A percentile compares a stretch with the other conserved stretches of the same genome.
phyloP scores from a whole-genome alignment of 495 filamentous ascomycete genomes.

The Aspergillus sclerotiicarbonarius region DNA sequence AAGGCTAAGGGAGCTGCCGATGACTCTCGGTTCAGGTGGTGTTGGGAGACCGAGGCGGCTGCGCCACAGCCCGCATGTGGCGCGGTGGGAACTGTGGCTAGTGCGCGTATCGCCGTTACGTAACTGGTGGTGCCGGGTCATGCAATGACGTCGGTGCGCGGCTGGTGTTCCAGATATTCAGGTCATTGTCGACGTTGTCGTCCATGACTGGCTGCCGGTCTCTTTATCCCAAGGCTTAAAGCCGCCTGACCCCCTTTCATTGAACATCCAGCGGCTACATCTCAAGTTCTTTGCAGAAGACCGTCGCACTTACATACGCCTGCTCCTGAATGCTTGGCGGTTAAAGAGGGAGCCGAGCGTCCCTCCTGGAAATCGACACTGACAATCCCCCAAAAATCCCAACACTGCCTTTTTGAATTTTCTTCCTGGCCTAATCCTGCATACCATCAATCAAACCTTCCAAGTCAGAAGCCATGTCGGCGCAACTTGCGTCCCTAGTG shows the following conservation, averaged over 20 bases:
- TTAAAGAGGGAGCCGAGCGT: background rate
- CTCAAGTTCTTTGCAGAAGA: background rate
- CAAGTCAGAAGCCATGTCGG: slow-evolving; percentile 44
- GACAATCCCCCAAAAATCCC: background rate
- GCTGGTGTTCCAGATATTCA: background rate
- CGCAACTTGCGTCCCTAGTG: slow-evolving; percentile 53
- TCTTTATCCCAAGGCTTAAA: background rate
- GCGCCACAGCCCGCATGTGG: slow-evolving; percentile 8
- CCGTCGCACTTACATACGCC: background rate
- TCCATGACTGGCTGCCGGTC: background rate
- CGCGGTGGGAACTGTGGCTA: slow-evolving; percentile 15
- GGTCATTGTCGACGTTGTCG: background rate
- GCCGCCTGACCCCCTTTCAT: background rate
- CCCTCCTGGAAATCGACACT: background rate
- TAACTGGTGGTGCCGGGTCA: slow-evolving; percentile 2
- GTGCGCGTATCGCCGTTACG: slow-evolving; percentile 9
- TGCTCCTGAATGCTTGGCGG: background rate
- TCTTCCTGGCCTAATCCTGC: background rate
- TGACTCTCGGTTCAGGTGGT: background rate
- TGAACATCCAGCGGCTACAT: background rate
- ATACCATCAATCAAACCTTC: background rate
- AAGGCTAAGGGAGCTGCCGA: slow-evolving; percentile 1
- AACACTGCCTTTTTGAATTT: background rate
- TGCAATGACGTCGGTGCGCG: slow-evolving; percentile 7
- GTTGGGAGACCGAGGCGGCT: background rate